Percentiles rank a stretch among this genome's conserved stretches.
phyloP scores from a whole-genome alignment of 352 stramenopile species.

The Phytophthora pini region DNA sequence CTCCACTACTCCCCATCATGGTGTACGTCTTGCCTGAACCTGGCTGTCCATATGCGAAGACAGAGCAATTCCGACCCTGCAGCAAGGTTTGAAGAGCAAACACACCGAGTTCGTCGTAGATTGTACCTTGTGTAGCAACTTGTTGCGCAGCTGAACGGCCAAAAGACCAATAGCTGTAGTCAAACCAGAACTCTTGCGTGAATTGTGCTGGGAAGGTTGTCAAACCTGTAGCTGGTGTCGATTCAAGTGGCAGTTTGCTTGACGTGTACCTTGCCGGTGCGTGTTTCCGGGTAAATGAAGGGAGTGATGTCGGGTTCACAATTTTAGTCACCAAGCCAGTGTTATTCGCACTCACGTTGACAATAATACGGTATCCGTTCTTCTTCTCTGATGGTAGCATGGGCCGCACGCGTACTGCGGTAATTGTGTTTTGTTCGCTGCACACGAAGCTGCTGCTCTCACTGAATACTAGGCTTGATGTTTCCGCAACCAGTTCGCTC shows the following conservation, averaged over 20 bases:
- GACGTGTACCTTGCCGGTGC: constrained; percentile 2
- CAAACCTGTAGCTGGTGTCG: neutral
- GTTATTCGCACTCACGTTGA: constrained; percentile 54
- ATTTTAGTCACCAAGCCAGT: constrained; percentile 61
- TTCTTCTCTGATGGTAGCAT: constrained; percentile 75
- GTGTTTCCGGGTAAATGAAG: neutral
- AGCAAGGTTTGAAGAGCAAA: constrained; percentile 63
- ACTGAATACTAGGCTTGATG: constrained; percentile 37
- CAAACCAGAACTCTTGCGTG: constrained; percentile 75
- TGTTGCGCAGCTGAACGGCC: constrained; percentile 36
- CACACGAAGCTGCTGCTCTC: constrained; percentile 22
- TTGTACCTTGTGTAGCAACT: constrained; percentile 52
- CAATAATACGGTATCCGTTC: constrained; percentile 55
- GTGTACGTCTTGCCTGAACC: constrained; percentile 79
- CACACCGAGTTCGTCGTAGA: constrained; percentile 68
- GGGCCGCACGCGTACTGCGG: constrained; percentile 71
- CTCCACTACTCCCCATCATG: constrained; percentile 52
- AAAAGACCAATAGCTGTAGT: constrained; percentile 82
- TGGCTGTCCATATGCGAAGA: constrained; percentile 81
- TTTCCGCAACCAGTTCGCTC: constrained; percentile 29
- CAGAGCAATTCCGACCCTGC: constrained; percentile 75
- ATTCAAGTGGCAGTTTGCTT: constrained; percentile 3
- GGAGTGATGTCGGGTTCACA: constrained; percentile 61
- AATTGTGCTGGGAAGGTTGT: constrained; percentile 52
- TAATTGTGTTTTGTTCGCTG: constrained; percentile 63